A percentile compares a stretch with the other conserved stretches of the same genome.
phyloP scores from a whole-genome alignment of 2,329 filamentous ascomycete species.

The Chaetomium olivaceum region DNA sequence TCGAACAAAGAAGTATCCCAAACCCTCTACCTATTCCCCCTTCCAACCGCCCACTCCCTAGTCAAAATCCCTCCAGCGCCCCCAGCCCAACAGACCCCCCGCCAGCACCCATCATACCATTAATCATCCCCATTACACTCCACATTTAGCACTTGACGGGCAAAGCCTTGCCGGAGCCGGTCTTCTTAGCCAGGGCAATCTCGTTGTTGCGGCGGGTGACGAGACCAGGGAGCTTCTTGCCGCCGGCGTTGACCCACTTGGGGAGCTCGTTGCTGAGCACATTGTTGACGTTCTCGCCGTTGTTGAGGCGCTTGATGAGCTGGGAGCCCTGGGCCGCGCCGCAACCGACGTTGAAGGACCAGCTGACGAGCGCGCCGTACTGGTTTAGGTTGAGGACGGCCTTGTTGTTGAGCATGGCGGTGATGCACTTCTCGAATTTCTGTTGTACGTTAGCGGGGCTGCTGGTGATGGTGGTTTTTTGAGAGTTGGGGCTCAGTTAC shows the following conservation, averaged over 20 bases:
- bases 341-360: conserved; percentile 54
- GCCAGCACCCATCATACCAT: background rate
- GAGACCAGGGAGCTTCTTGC: conserved; percentile 44
- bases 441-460: background rate
- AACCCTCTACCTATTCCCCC: background rate
- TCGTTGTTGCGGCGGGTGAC: conserved; percentile 47
- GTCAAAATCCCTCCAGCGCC: background rate
- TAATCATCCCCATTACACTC: background rate
- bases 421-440: conserved; percentile 43
- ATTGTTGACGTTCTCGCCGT: conserved; percentile 43
- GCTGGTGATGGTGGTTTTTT: background rate
- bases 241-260: conserved; percentile 48
- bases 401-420: conserved; percentile 37
- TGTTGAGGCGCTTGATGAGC: conserved; percentile 47
- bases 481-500: background rate
- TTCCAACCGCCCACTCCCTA: background rate
- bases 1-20: background rate
- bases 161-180: conserved; percentile 18
- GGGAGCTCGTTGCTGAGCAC: conserved; percentile 49
- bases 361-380: conserved; percentile 54
- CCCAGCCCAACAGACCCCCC: no score
- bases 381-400: conserved; percentile 52
- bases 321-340: conserved; percentile 44
- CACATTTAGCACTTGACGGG: conserved; percentile 25
- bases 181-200: conserved; percentile 39